Base-by-base conservation (phyloP, 441 rosid species). In the Gossypium davidsonii region DNA sequence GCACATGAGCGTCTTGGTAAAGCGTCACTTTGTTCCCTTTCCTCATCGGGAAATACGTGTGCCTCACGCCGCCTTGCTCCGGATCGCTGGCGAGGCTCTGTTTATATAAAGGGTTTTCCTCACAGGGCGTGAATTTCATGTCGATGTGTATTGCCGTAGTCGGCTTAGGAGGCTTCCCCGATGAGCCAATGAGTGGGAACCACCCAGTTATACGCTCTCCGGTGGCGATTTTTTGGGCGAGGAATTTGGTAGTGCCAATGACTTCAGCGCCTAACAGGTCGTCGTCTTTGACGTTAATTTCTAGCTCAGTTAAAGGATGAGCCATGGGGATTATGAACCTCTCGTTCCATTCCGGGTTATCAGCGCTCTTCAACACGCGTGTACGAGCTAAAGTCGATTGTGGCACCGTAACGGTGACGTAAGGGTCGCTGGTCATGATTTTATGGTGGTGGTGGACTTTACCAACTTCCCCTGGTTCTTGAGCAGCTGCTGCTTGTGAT, bases 1-100 rank as follows among this genome's bases (percentile, higher is more conserved):
- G 83, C 57, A 76, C 92, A 46, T 92, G 98, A 75, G 98, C 97
- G 51, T 94, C 98, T 39, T 94, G 97, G 74, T 94, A 94, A 76
- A 89, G 82, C 18, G 73, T 89, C 74, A 92, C 79, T 53, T 53
- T 81, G 51, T 89, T 70, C 26, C 97, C 98, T 52, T 85, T 94
- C 79, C 98, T 74, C 67, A 94, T 49, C 10, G 97, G 97, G 74
- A 94, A 94, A 68, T 94, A 94, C 51, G 96, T 80, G 74, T 79
- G 31, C 60, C 78, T 77, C 8, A 94, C 94, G 5, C 97, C 98
- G 46, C 3, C 49, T 7, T 81, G 85, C 15, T 80, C 81, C 3
- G 94, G 94, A 67, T 91, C 91, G 6, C 97, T 90, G 4, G 87
- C 89, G 37, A 90, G 77, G 55, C 98, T 96, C 31, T 17, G 80